A percentile compares a stretch with the other conserved stretches of the same genome.
Conservation (phyloP, 2,329 filamentous ascomycete genomes). For the Botrytis byssoidea region DNA sequence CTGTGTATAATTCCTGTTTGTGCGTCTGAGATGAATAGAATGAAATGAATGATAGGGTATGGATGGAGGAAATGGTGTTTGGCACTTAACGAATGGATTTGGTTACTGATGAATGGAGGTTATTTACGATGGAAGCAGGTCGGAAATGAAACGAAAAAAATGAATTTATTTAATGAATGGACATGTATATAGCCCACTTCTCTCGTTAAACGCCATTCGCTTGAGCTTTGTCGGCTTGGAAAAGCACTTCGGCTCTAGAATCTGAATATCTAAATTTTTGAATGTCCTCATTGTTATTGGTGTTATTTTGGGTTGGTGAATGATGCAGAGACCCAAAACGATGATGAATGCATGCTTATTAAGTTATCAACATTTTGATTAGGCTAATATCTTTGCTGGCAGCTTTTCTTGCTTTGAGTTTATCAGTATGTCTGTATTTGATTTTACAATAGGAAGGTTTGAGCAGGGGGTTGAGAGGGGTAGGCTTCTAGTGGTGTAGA, state of each 20-base stretch:
- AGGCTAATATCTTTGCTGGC: neutral
- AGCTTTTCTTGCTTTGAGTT: neutral
- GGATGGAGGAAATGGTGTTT: neutral
- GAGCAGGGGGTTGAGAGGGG: neutral
- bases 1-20: neutral
- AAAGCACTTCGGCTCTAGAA: neutral
- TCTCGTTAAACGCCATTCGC: accelerated
- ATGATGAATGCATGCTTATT: neutral
- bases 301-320: accelerated
- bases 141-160: neutral
- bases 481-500: too few relatives aligned
- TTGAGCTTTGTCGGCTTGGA: neutral
- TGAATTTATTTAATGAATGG: neutral
- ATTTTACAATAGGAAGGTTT: too few relatives aligned
- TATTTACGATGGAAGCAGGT: neutral
- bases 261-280: neutral
- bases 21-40: neutral
- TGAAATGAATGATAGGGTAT: neutral
- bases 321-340: neutral
- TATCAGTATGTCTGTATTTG: too few relatives aligned
- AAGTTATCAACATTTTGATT: neutral
- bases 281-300: too few relatives aligned
- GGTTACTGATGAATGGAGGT: neutral
- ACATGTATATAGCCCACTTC: neutral
- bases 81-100: neutral